Conservation (phyloP, 2,329 filamentous ascomycete species). For the Westerdykella aurantiaca region DNA sequence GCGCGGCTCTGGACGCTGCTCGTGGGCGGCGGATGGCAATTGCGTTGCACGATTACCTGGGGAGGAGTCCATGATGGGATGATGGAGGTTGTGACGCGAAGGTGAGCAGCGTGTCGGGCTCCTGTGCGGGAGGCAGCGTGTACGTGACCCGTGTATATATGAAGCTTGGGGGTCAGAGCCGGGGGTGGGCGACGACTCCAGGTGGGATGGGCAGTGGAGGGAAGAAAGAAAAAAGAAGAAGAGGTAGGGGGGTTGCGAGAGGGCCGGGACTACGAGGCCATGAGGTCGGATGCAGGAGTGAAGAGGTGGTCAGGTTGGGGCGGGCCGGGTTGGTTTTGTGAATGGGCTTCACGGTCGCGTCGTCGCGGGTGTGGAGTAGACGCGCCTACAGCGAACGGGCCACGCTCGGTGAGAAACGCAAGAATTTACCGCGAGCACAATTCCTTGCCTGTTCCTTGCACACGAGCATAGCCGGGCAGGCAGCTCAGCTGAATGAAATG, state of each 20-base stretch:
- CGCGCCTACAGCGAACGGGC: constrained; percentile 9
- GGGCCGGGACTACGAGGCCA: constrained; percentile 28
- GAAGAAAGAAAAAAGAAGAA: constrained; percentile 11
- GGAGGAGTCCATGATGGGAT: constrained; percentile 30
- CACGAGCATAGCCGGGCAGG: constrained; percentile 1
- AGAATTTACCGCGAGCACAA: constrained; percentile 11
- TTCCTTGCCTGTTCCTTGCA: constrained; percentile 4
- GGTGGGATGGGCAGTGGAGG: constrained; percentile 10
- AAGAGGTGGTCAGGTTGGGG: constrained; percentile 22
- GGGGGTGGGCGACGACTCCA: constrained; percentile 5
- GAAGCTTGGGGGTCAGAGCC: constrained; percentile 16
- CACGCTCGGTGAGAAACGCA: constrained; percentile 14
- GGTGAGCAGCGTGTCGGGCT: constrained; percentile 22
- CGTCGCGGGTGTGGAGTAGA: constrained; percentile 23
- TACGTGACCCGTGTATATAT: constrained; percentile 19
- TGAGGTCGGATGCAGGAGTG: constrained; percentile 29
- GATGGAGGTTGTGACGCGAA: constrained; percentile 21
- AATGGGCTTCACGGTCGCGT: constrained; percentile 5
- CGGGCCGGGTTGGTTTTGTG: constrained; percentile 11
- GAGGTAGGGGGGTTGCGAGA: constrained; percentile 12
- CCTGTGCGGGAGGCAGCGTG: constrained; percentile 10
- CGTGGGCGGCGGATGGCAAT: constrained; percentile 23
- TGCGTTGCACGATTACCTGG: constrained; percentile 21
- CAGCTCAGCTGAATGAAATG: not conserved
- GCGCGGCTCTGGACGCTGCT: constrained; percentile 34